Percentiles rank a stretch among this genome's conserved stretches.
Evolutionary conservation across 2,329 filamentous ascomycete species (phyloP).

Genomic region (Tolypocladium ophioglossoides): DNA sequence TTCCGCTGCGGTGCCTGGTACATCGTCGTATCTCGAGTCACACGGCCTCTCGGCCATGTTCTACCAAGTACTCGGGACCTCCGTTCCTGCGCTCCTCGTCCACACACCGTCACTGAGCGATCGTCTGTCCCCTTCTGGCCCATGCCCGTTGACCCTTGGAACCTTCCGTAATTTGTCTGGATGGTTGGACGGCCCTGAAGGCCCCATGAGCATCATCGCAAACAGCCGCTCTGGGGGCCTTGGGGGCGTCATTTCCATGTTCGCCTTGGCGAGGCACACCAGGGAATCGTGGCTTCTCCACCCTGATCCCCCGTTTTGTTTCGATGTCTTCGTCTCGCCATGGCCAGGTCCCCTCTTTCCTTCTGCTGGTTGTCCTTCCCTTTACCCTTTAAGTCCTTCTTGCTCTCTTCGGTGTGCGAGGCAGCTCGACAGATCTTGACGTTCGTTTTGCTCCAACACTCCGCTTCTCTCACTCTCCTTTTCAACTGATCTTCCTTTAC

Average conservation of each 20-base stretch:
- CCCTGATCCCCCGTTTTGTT: not conserved
- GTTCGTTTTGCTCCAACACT: not conserved
- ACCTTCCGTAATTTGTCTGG: slow-evolving; percentile 4
- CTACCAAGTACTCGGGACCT: not conserved
- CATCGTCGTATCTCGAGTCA: not conserved
- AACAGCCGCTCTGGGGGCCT: not conserved
- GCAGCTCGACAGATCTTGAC: not conserved
- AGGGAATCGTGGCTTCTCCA: not conserved
- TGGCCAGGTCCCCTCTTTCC: not conserved
- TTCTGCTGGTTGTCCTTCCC: not conserved
- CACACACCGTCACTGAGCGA: not conserved
- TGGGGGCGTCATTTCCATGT: not conserved
- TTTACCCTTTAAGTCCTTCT: not conserved
- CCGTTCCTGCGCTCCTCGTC: not conserved
- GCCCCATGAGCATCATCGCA: not conserved
- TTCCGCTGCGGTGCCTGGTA: not conserved
- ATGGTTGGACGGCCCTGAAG: not conserved
- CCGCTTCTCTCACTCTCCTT: not conserved
- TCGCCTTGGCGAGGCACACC: not conserved
- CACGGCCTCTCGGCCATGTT: not conserved
- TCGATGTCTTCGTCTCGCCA: not conserved
- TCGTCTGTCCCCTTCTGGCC: not conserved
- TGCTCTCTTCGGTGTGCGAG: not conserved
- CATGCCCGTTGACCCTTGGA: slow-evolving; percentile 1
- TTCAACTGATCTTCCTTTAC: not conserved